Conservation (phyloP, 192 early-diverging fungal species). For the Backusella mclennaniae region DNA sequence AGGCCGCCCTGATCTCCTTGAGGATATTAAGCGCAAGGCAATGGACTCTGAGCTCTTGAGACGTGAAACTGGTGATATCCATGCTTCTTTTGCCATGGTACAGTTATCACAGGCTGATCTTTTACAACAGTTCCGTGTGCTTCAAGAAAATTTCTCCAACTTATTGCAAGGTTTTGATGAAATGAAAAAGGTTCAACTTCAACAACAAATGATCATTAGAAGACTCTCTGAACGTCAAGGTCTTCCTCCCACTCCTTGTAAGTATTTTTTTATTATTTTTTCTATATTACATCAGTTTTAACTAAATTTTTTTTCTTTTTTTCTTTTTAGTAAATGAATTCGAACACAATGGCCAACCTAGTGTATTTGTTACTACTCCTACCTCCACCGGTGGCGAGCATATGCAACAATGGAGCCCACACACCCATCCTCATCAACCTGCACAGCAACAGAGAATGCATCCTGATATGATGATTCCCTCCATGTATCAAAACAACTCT, state of each 20-base stretch:
- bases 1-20: constrained; percentile 56
- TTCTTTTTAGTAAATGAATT: constrained; percentile 9
- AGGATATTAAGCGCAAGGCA: constrained; percentile 75
- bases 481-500: background rate
- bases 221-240: constrained; percentile 11
- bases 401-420: background rate
- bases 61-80: constrained; percentile 62
- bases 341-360: background rate
- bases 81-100: constrained; percentile 59
- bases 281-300: background rate
- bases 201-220: constrained; percentile 13
- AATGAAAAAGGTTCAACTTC: constrained; percentile 8
- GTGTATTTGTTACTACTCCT: constrained; percentile 1
- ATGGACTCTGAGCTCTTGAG: constrained; percentile 63
- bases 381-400: background rate
- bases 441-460: background rate
- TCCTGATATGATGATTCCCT: background rate
- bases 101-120: constrained; percentile 63
- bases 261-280: background rate
- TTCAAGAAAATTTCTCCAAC: constrained; percentile 19
- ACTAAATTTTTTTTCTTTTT: constrained; percentile 23
- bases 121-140: constrained; percentile 45
- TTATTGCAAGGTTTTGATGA: constrained; percentile 13
- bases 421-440: background rate
- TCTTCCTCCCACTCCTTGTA: background rate